Base-by-base conservation (phyloP, 352 stramenopile genomes). In the Globisporangium cystogenes region DNA sequence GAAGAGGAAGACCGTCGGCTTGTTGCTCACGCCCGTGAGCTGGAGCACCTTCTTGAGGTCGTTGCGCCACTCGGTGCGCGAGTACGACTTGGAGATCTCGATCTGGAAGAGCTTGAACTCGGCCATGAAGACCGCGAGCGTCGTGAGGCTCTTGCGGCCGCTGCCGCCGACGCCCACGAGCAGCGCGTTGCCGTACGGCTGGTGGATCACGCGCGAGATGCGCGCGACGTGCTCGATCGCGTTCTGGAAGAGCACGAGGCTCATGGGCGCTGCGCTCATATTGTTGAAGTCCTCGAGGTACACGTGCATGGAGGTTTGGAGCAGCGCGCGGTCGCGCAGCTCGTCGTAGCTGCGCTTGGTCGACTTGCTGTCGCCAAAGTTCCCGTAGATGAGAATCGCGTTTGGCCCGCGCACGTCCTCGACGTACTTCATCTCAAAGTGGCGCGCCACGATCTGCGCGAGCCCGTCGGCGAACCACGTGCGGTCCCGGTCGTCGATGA, bases 211-310 rank as follows among this genome's bases (percentile, higher is more conserved):
- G 8, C 93, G 82, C 7, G 78, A 93, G 64, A 98, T 97, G 16
- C 94, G 85, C 11, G 87, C 81, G 7, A 98, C 76, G 65, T 98
- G 94, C 65, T 98, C 90, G 29, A 98, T 93, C 7, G 94, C 94
- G 53, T 97, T 97, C 60, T 96, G 82, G 59, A 98, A 98, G 8
- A 98, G 70, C 49, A 98, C 94, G 20, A 98, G 72, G 8, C 80
- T 81, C 94, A 98, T 98, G 1, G 87, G 90, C 33, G 93, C 91
- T 2, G 87, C 82, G 52, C 82, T 96, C 72, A 96, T 97, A 59
- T 96, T 95, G 72, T 98, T 98, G 70, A 97, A 98, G 56, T 98
- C 95, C 24, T 96, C 84, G 10, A 98, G 69, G 57, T 97, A 98
- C 33, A 91, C 73, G 20, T 85, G 72, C 93, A 98, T 97, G 7